These are phyloP conservation scores for Ceratocystis smalleyi DNA, from an alignment of 2,329 filamentous ascomycete genomes.

Conservation along the genomic window DNA sequence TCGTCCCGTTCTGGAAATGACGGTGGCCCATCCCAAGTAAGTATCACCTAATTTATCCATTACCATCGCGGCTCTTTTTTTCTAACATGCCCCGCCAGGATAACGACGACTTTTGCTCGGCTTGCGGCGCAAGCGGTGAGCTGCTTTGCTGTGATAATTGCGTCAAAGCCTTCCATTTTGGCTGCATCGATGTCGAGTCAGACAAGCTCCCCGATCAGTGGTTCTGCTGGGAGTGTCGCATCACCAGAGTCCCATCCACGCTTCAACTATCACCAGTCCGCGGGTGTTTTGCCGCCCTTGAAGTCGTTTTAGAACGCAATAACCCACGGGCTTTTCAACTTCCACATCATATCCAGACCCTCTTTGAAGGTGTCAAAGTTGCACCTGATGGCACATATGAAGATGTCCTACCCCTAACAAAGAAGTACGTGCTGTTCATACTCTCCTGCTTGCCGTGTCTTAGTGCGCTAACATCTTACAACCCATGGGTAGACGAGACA, in stretches of 20 bases:
- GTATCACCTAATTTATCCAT: conserved; percentile 20
- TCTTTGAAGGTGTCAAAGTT: conserved; percentile 66
- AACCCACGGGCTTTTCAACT: conserved; percentile 60
- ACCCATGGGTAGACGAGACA: neutral
- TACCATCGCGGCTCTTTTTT: neutral
- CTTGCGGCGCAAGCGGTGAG: conserved; percentile 69
- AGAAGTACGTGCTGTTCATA: conserved; percentile 3
- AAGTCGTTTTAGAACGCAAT: conserved; percentile 49
- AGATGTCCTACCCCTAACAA: conserved; percentile 35
- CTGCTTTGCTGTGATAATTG: conserved; percentile 92
- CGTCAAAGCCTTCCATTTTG: conserved; percentile 75
- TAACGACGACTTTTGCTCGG: conserved; percentile 80
- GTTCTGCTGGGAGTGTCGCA: conserved; percentile 62
- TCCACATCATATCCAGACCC: conserved; percentile 53
- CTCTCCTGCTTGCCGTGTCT: neutral
- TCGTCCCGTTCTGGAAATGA: conserved; percentile 28
- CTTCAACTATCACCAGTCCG: conserved; percentile 19
- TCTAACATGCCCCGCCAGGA: conserved; percentile 32
- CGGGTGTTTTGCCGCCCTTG: conserved; percentile 46
- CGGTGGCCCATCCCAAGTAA: conserved; percentile 33
- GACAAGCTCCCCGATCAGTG: conserved; percentile 58
- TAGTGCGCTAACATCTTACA: neutral
- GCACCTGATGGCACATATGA: conserved; percentile 68
- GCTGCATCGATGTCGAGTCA: conserved; percentile 64
- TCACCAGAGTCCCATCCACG: conserved; percentile 24